Base-by-base conservation (phyloP, 1,284 basidiomycete species). In the Ganoderma lucidum region DNA sequence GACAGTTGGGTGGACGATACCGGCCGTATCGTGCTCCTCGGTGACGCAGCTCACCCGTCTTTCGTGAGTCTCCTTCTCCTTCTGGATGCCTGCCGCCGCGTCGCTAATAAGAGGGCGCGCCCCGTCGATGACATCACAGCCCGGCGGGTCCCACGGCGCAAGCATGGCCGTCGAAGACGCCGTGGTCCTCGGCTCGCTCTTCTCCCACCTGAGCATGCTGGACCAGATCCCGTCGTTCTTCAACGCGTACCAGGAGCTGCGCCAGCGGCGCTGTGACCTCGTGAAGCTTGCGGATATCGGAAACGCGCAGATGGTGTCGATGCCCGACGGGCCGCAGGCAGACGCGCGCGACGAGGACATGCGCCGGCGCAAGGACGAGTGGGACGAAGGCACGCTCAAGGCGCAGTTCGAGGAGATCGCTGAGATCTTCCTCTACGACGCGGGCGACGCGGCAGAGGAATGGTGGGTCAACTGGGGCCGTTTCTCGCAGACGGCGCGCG, bases 1-100 rank as follows among this genome's bases (percentile, higher is more conserved):
- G 85, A 88, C 53, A 83, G 87, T 30, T 91, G 90, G 90, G 84
- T 87, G 0, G 85, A 89, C 70, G 74, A 81, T 0, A 80, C 79
- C 32, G 81, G 81, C 2, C 80, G 80, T 19, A 77, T 87, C 23
- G 74, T 85, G n/a, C 76, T 87, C 6, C 75, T 87, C 44, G 86
- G 86, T 45, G 85, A 87, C 69, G 82, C 85, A 1, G 85, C 85
- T 5, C 86, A 86, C 73, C 82, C 85, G 0, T 79, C 84, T 63
- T 78, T 81, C 78, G 69, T 77, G 84, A 63, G 80, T 87, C 48
- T 62, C 67, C 23, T 63, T 66, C 45, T 23, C 23, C 9, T 51
- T 51, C 23, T 28, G 12, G 48, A 28, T 23, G 48, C 23, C 48
- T 51, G 12, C 12, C 62, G 48, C 44, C 15, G 8, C 59, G 32